Evolutionary conservation across 805 yeast genomes (phyloP).

Genomic region (Candida ascalaphidarum): DNA sequence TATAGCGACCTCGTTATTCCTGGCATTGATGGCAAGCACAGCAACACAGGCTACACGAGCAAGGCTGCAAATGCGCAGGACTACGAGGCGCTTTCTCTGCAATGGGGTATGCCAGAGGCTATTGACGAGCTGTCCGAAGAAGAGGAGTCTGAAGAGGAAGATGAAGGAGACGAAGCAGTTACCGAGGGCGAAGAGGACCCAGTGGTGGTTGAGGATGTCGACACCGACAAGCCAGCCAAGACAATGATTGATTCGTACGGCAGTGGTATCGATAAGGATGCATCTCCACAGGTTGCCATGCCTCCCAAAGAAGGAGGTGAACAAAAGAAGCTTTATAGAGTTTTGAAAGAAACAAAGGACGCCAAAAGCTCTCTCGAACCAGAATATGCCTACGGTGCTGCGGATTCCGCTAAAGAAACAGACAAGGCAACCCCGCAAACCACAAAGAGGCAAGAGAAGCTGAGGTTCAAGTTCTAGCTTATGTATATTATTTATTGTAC

Average conservation of each 20-base stretch:
- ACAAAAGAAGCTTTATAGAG: slow-evolving; percentile 11
- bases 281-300: no score
- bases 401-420: slow-evolving; percentile 1
- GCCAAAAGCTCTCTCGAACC: slow-evolving; percentile 4
- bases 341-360: slow-evolving; percentile 11
- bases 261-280: no score
- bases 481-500: no score
- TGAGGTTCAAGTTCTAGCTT: slow-evolving; percentile 4
- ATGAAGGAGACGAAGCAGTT: slow-evolving; percentile 50
- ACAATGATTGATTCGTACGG: no score
- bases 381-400: slow-evolving; percentile 7
- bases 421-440: slow-evolving; percentile 1
- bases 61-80: slow-evolving; percentile 3
- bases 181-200: slow-evolving; percentile 23
- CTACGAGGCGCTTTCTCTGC: slow-evolving; percentile 4
- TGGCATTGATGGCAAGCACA: slow-evolving; percentile 29
- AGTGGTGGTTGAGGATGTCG: no score
- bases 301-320: not conserved
- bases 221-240: no score
- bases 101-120: slow-evolving; percentile 29
- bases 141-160: slow-evolving; percentile 32
- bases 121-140: slow-evolving; percentile 17
- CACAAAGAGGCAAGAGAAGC: slow-evolving; percentile 1
- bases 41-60: slow-evolving; percentile 24
- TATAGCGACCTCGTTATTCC: slow-evolving; percentile 59